Evolutionary conservation across 2,329 filamentous ascomycete genomes (phyloP), one percentile per base, ranked within the genome.

Genomic region (Nannizzia gypsea): DNA sequence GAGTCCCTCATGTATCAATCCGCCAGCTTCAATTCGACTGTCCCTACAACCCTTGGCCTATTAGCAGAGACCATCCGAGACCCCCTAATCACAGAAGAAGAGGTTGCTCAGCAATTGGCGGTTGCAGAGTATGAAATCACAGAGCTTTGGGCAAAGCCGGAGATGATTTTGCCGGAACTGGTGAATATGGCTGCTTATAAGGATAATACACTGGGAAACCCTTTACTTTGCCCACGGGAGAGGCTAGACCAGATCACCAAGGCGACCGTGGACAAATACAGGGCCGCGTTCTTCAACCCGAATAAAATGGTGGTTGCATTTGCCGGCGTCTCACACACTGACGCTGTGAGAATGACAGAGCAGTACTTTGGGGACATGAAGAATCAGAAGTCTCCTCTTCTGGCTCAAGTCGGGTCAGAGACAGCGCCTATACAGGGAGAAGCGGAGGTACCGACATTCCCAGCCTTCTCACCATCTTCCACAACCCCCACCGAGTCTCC

Each of bases 1-100:
- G 93, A 99, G 75, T 90, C 90, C 60, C 83, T 99, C 76, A 99
- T 99, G 93, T 99, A 99, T 78, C 93, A 99, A 74, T 89, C 90
- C 1, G 93, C 93, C 26, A 96, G 91, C 31, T 99, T 99, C 82
- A 99, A 99, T 78, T 87, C 86, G 26, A 87, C 90, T 17, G 90
- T 99, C 6, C 86, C 89, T 5, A 84, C 84, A 6, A 90, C 92
- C 11, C 83, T 95, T 24, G 89, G 81, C 31, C 76, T 99, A 17
- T 82, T 99, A 44, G 92, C 93, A 61, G 93, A 99, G 73, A 97
- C 93, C 34, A 95, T 99, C 63, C 87, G 90, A 61, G 83, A 95
- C 65, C 90, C 93, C 4, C 74, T 81, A 59, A 87, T 97, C 65
- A 95, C 89, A 6, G 87, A 95, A 26, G 84, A 89, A 20, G 93